Conservation (phyloP, 495 filamentous ascomycete genomes). For the Aspergillus ellipticus region DNA sequence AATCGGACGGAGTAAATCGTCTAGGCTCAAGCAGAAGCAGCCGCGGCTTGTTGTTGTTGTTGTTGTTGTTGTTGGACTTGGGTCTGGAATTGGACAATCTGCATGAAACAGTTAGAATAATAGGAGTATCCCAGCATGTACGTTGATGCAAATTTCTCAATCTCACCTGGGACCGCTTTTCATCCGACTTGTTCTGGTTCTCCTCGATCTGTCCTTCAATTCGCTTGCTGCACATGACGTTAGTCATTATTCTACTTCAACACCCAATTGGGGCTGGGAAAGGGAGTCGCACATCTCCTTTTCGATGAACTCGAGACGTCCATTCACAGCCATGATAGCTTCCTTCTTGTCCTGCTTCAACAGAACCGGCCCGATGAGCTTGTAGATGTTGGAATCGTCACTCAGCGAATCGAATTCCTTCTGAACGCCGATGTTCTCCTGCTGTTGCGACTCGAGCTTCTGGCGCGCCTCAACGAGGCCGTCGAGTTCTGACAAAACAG, state of each 20-base stretch:
- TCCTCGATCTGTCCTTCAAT: slow-evolving; percentile 78
- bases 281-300: slow-evolving; percentile 77
- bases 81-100: slow-evolving; percentile 45
- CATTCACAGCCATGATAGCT: slow-evolving; percentile 83
- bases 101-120: slow-evolving; percentile 17
- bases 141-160: background rate
- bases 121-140: background rate
- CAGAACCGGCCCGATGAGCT: slow-evolving; percentile 86
- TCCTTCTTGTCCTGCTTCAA: slow-evolving; percentile 91
- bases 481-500: slow-evolving; percentile 62
- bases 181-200: slow-evolving; percentile 76
- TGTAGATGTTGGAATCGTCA: slow-evolving; percentile 86
- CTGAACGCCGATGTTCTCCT: slow-evolving; percentile 87
- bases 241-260: slow-evolving; percentile 2
- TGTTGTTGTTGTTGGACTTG: slow-evolving; percentile 41
- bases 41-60: slow-evolving; percentile 39
- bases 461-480: slow-evolving; percentile 74
- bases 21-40: slow-evolving; percentile 29
- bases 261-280: background rate
- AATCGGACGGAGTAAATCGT: background rate
- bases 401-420: slow-evolving; percentile 82
- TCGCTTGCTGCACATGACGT: slow-evolving; percentile 56
- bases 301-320: slow-evolving; percentile 84
- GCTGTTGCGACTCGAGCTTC: slow-evolving; percentile 87
- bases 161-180: slow-evolving; percentile 67